phyloP scores from a whole-genome alignment of 2,329 filamentous ascomycete species.

The Venturia nashicola region DNA sequence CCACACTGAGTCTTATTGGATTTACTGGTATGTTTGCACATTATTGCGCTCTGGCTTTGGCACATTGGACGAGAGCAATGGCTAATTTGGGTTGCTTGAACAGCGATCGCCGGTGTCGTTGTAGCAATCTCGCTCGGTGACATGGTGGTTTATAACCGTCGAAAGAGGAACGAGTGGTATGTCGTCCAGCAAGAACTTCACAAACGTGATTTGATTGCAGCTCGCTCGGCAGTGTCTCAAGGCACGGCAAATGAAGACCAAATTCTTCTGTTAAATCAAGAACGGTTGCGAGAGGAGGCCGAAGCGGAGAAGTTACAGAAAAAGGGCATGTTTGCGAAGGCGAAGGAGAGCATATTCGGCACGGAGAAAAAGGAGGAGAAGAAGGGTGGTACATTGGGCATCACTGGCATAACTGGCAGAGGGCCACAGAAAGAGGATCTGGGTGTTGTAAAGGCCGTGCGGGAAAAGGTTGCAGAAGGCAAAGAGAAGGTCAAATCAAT shows the following conservation, averaged over 20 bases:
- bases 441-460: slow-evolving; percentile 18
- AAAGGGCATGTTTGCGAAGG: slow-evolving; percentile 23
- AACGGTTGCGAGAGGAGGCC: slow-evolving; percentile 50
- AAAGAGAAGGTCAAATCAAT: slow-evolving; percentile 14
- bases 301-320: slow-evolving; percentile 28
- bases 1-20: slow-evolving; percentile 47
- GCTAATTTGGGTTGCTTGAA: slow-evolving; percentile 1
- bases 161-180: slow-evolving; percentile 50
- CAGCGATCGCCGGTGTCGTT: slow-evolving; percentile 47
- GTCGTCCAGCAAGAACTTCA: slow-evolving; percentile 37
- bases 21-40: slow-evolving; percentile 39
- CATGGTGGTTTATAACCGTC: slow-evolving; percentile 55
- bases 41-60: neutral
- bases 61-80: neutral
- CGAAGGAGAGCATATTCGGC: slow-evolving; percentile 21
- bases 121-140: slow-evolving; percentile 53
- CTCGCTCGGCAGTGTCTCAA: slow-evolving; percentile 27
- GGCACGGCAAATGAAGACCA: slow-evolving; percentile 39
- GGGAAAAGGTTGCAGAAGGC: slow-evolving; percentile 16
- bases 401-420: slow-evolving; percentile 9
- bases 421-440: slow-evolving; percentile 11
- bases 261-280: slow-evolving; percentile 39
- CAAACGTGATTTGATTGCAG: slow-evolving; percentile 29
- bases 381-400: slow-evolving; percentile 23
- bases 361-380: slow-evolving; percentile 23